Conservation (phyloP, 2,329 filamentous ascomycete species). For the Talaromyces sp. region DNA sequence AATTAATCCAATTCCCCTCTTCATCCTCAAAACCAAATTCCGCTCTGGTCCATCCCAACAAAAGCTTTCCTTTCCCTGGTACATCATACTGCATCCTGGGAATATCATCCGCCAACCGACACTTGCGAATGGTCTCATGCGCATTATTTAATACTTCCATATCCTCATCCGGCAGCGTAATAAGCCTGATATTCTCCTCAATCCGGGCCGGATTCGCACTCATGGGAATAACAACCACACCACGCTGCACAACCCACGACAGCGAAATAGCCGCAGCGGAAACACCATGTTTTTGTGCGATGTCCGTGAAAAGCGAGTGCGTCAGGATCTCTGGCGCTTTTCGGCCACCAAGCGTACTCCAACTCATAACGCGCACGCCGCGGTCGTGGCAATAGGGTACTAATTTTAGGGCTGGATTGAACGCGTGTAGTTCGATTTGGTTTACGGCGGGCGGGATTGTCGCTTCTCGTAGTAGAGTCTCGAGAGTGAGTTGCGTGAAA, state of each 20-base stretch:
- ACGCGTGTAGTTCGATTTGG: conserved; percentile 29
- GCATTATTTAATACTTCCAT: not conserved
- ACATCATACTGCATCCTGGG: not conserved
- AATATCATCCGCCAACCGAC: not conserved
- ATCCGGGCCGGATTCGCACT: conserved; percentile 40
- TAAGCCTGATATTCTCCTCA: conserved; percentile 36
- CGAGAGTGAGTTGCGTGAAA: conserved; percentile 26
- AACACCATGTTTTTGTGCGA: not conserved
- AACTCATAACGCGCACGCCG: conserved; percentile 19
- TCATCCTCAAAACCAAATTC: conserved; percentile 1
- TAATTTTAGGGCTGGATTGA: conserved; percentile 26
- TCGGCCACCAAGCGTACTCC: not conserved
- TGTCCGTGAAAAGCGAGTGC: not conserved
- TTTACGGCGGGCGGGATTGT: conserved; percentile 26
- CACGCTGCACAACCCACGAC: conserved; percentile 46
- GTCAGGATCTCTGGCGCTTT: not conserved
- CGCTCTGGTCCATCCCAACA: not conserved
- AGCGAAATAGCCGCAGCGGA: conserved; percentile 23
- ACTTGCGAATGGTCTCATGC: not conserved
- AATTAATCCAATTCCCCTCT: conserved; percentile 1
- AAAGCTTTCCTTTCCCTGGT: not conserved
- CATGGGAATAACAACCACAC: conserved; percentile 49
- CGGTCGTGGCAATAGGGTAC: conserved; percentile 27
- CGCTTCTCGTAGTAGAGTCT: conserved; percentile 18
- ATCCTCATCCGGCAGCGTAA: conserved; percentile 13